Evolutionary conservation across 176 grass and related monocot species (phyloP).

Genomic region (Tillandsia fasciculata): DNA sequence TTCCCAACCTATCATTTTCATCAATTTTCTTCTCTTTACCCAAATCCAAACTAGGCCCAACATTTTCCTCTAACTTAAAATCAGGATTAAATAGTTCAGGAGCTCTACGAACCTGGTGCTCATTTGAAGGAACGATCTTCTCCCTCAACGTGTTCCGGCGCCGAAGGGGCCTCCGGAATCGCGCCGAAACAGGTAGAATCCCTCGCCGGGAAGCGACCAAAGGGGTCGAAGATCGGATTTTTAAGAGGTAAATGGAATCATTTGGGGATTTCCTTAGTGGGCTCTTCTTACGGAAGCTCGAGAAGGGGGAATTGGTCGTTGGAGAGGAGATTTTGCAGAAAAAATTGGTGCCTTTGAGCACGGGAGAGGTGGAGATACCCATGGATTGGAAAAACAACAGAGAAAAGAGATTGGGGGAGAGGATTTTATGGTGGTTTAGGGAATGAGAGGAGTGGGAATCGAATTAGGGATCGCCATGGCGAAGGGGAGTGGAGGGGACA

Average conservation of each 20-base stretch:
- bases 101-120: constrained; percentile 28
- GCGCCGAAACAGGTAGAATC: neutral
- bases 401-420: neutral
- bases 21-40: neutral
- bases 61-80: neutral
- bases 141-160: constrained; percentile 28
- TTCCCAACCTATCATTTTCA: constrained; percentile 7
- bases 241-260: neutral
- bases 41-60: neutral
- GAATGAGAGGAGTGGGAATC: neutral
- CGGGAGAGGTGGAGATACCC: neutral
- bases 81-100: constrained; percentile 1
- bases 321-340: constrained; percentile 12
- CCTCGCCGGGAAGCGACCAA: constrained; percentile 16
- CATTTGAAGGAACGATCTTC: neutral
- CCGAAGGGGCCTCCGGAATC: constrained; percentile 5
- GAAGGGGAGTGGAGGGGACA: neutral
- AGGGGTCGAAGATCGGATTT: constrained; percentile 18
- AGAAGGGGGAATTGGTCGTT: neutral
- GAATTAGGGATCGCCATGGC: neutral
- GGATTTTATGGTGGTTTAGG: neutral
- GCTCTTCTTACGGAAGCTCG: neutral
- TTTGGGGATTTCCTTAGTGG: neutral
- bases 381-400: neutral
- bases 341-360: constrained; percentile 6